Evolutionary conservation across 208 protist species (phyloP).

Genomic region (Polymyxa betae): DNA sequence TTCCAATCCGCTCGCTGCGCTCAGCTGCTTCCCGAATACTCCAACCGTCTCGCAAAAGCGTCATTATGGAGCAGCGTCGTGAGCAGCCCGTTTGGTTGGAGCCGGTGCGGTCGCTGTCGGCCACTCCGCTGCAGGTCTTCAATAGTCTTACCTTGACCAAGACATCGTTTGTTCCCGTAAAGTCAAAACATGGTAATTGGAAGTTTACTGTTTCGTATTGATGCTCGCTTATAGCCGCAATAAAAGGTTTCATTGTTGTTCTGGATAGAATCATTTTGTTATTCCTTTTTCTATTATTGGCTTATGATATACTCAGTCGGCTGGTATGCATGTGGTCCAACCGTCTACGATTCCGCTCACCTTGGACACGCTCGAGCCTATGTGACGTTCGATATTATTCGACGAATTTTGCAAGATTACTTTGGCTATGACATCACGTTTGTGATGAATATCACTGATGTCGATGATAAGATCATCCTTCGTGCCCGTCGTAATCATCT

Average conservation of each 20-base stretch:
- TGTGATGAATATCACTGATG: conserved; percentile 81
- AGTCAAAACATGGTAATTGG: conserved; percentile 31
- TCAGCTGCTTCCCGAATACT: too few species aligned
- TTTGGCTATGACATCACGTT: conserved; percentile 72
- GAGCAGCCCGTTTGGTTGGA: not conserved
- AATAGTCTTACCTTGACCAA: conserved; percentile 5
- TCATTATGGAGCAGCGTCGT: not conserved
- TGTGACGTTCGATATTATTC: conserved; percentile 78
- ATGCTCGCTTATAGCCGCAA: too few species aligned
- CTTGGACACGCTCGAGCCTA: conserved; percentile 81
- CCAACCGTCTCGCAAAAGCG: too few species aligned
- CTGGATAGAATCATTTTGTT: not conserved
- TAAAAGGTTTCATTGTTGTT: not conserved
- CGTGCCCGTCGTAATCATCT: conserved; percentile 61
- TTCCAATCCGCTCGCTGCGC: too few species aligned
- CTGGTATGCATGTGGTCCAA: conserved; percentile 77
- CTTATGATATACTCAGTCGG: too few species aligned
- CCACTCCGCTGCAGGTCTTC: not conserved
- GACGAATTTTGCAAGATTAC: conserved; percentile 73
- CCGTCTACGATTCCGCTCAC: conserved; percentile 77
- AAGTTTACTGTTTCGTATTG: too few species aligned
- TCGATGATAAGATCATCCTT: conserved; percentile 84
- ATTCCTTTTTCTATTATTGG: not conserved
- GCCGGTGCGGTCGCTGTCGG: not conserved
- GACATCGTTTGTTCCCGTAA: not conserved